Base-by-base conservation (phyloP, 257 asterid species). In the Paraleonurus japonicus region DNA sequence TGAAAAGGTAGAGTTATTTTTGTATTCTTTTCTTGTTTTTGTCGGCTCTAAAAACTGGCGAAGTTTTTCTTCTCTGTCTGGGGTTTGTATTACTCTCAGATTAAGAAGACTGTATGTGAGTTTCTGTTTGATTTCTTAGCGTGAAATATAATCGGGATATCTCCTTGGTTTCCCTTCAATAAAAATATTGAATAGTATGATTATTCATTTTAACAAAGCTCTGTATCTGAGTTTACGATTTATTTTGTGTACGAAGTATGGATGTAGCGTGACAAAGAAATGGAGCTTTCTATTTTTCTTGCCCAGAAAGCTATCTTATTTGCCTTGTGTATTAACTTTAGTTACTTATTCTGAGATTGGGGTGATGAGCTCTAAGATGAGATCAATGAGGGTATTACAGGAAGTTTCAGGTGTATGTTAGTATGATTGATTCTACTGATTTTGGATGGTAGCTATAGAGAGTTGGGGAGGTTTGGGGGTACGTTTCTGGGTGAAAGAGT, bases 111-210 rank as follows among this genome's bases (percentile, higher is more conserved):
- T 87, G 84, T 82, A 77, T 85, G 95, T 76, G 89, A 81, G 86
- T 58, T 81, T 79, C 64, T 81, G 84, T 74, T 80, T 86, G 92
- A 65, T 84, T 84, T 82, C 22, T 61, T 86, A 82, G 90, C 69
- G 86, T 81, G 87, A 74, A 81, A 82, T 78, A 78, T 76, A 79
- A 82, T 74, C 73, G 85, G 88, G 89, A 81, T 81, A 73, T 77
- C 60, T 53, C 74, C 57, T 58, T 65, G 87, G 82, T 67, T 76
- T 83, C 83, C 88, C 78, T 73, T 79, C 65, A 86, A 83, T 82
- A 82, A 83, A 77, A 75, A 73, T 72, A 19, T 61, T 74, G 78
- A 73, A 66, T 80, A 79, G 82, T 78, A 67, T 64, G 60, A 75
- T 77, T 81, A 78, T 83, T 85, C 84, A 68, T 81, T 82, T 77